Conservation (phyloP, 768 basidiomycete genomes). For the Lactifluus piperatus region DNA sequence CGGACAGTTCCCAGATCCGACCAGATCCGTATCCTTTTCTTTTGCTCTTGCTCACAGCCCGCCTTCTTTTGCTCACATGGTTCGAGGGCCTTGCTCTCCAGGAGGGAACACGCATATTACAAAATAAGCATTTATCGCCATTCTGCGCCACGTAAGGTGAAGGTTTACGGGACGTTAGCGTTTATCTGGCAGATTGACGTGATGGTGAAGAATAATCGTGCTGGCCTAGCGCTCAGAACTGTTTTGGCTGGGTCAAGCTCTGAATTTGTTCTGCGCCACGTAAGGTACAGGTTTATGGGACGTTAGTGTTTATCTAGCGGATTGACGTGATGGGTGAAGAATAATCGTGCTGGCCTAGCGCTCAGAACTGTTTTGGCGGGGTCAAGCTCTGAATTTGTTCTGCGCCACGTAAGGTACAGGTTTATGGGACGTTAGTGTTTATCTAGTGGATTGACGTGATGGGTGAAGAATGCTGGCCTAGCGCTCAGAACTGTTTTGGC, state of each 20-base stretch:
- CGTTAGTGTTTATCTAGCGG: slow-evolving; percentile 1
- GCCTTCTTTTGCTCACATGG: no score
- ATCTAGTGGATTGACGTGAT: slow-evolving; percentile 17
- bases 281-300: slow-evolving; percentile 9
- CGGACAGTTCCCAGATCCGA: no score
- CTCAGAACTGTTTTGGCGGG: slow-evolving; percentile 11
- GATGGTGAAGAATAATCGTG: slow-evolving; percentile 11
- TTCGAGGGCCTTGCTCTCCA: no score
- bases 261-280: neutral
- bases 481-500: slow-evolving; percentile 14
- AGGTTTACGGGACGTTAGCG: neutral
- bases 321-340: slow-evolving; percentile 16
- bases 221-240: slow-evolving; percentile 9
- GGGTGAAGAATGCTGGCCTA: slow-evolving; percentile 5
- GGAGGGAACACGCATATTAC: no score
- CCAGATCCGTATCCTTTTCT: no score
- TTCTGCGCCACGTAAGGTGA: slow-evolving; percentile 6
- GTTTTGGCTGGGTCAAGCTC: slow-evolving; percentile 13
- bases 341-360: slow-evolving; percentile 11
- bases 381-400: slow-evolving; percentile 8
- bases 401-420: slow-evolving; percentile 7
- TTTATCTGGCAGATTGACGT: slow-evolving; percentile 15
- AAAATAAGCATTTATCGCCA: slow-evolving; percentile 11
- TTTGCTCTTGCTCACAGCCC: no score
- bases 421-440: neutral